Conservation (phyloP, 1,284 basidiomycete species). For the Entoloma clypeatum region DNA sequence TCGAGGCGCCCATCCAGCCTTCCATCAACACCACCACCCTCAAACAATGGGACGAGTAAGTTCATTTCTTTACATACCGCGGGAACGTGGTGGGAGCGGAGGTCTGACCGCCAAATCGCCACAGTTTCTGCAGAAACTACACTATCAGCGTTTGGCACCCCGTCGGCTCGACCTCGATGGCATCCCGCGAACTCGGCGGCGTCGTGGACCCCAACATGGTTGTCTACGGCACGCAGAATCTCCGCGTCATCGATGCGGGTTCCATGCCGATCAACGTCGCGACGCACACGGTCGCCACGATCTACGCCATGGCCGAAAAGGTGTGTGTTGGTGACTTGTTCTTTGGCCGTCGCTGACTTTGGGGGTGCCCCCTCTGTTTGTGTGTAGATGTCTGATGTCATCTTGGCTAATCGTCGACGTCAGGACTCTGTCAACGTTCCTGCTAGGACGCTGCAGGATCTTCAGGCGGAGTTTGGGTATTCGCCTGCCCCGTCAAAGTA, state of each 20-base stretch:
- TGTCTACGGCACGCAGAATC: conserved; percentile 32
- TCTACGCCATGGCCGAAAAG: conserved; percentile 26
- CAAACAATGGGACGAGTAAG: conserved; percentile 15
- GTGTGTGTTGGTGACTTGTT: conserved; percentile 5
- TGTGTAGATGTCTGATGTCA: conserved; percentile 10
- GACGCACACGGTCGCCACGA: conserved; percentile 19
- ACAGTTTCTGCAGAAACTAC: conserved; percentile 16
- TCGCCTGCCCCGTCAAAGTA: too few relatives aligned
- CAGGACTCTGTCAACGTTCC: too few relatives aligned
- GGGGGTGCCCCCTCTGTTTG: background rate
- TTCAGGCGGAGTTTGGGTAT: too few relatives aligned
- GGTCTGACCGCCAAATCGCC: background rate
- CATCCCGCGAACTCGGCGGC: conserved; percentile 24
- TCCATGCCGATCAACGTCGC: conserved; percentile 24
- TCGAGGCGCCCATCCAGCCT: conserved; percentile 11
- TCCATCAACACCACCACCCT: conserved; percentile 10
- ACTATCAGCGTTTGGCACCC: conserved; percentile 19
- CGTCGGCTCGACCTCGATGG: conserved; percentile 28
- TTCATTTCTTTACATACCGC: background rate
- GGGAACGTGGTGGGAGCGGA: too few relatives aligned
- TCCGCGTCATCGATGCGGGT: conserved; percentile 30
- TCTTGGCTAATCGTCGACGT: conserved; percentile 12
- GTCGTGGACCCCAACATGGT: conserved; percentile 28
- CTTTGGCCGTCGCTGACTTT: background rate
- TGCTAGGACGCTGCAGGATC: too few relatives aligned